Evolutionary conservation across 305 asterid species (phyloP), one percentile per base, ranked within the genome.

Genomic region (Coffea humblotiana): DNA sequence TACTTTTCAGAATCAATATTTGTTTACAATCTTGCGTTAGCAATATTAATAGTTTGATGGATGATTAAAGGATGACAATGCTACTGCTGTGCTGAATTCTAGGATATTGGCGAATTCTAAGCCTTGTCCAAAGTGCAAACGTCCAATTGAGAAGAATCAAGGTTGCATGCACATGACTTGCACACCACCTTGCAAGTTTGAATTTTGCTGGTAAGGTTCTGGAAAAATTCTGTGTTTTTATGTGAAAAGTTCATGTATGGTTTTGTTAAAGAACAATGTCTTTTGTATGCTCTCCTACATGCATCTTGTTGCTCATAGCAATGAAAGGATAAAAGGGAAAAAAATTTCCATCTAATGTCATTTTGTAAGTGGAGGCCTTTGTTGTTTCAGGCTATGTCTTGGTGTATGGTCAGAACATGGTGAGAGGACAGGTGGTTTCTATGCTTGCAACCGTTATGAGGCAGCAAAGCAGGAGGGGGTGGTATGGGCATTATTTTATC

Each of bases 101-200:
- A 94, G 98, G 97, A 95, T 95, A 77, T 78, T 95, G 92, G 99
- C 97, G 78, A 95, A 95, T 88, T 92, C 99, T 81, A 95, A 95
- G 86, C 99, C 98, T 83, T 95, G 99, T 84, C 99, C 99, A 49
- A 95, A 91, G 88, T 95, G 99, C 90, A 92, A 93, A 90, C 94
- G 99, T 40, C 95, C 99, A 48, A 95, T 95, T 84, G 98, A 93
- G 87, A 95, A 95, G 90, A 93, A 95, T 82, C 98, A 93, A 82
- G 99, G 99, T 66, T 95, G 99, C 88, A 95, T 90, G 97, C 99
- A 95, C 88, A 93, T 95, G 97, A 93, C 98, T 76, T 95, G 99
- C 89, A 92, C 94, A 47, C 92, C 98, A 51, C 98, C 97, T 4
- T 95, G 99, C 96, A 91, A 89, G 82, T 91, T 92, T 72, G 93